Evolutionary conservation across 495 filamentous ascomycete species (phyloP), one percentile per base, ranked within the genome.

Genomic region (Podospora fimiseda): DNA sequence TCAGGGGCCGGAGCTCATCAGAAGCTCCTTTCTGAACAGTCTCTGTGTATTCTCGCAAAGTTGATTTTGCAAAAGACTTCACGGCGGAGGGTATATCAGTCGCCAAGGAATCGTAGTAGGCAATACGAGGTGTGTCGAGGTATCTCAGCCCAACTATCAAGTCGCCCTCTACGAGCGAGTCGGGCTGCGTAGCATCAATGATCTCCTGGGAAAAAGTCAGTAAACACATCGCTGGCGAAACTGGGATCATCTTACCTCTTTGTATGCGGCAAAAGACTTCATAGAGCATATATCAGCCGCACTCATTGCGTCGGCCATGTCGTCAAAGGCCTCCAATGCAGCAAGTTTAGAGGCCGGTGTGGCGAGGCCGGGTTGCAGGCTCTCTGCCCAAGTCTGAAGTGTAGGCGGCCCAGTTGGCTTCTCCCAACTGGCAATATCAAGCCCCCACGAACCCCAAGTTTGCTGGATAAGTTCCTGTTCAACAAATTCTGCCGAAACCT

Each of bases 141-240:
- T 90, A 60, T 11, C 69, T 74, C 43, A 80, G 68, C 7, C 82
- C 84, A 42, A 87, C 75, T 30, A 81, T 72, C 52, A 80, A 89
- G 64, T 89, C 86, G 4, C 78, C 71, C 58, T 82, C 86, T 9
- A 80, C 73, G 0, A 79, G 67, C 8, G 85, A 68, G 11, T 74
- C 68, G 4, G 87, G 84, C 16, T 78, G 64, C 37, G 81, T 83
- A 9, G 79, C 66, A 59, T 95, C 89, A 22, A 88, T 58, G 7
- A 59, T 38, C 49, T 79, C 75, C 73, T 70, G 47, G 76, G 43
- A 5, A 41, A 19, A 6, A 37, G 37, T 67, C 42, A 53, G 50
- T 38, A 4, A 47, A 3, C n/a, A 47, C 7, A 4, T n/a, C 44
- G 27, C 39, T 7, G 6, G 18, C 15, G 15, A 47, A 15, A 42